Conservation (phyloP, 2,329 filamentous ascomycete genomes). For the Penicillium hordei region DNA sequence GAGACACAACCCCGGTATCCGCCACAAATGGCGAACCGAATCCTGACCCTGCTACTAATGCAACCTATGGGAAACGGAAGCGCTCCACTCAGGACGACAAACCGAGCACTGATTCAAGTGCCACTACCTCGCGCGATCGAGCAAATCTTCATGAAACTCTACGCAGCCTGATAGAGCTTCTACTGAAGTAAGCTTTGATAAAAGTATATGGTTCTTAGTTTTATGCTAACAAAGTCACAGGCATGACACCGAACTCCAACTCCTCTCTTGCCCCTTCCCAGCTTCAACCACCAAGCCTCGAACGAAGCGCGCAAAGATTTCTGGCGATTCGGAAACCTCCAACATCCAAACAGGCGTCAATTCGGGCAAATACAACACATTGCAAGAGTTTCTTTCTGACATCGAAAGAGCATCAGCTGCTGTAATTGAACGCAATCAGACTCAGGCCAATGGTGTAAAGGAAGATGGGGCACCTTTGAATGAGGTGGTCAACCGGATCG, state of each 20-base stretch:
- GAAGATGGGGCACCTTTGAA: constrained; percentile 31
- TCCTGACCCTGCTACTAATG: constrained; percentile 30
- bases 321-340: constrained; percentile 34
- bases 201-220: background rate
- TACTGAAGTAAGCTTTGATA: constrained; percentile 31
- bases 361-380: constrained; percentile 39
- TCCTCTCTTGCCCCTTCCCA: constrained; percentile 43
- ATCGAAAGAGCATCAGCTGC: constrained; percentile 42
- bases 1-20: constrained; percentile 31
- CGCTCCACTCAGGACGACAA: constrained; percentile 38
- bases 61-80: constrained; percentile 46
- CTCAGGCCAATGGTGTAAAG: constrained; percentile 28
- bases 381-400: constrained; percentile 45
- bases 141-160: constrained; percentile 36
- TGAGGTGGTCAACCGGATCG: constrained; percentile 48
- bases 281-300: constrained; percentile 41
- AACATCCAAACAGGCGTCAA: constrained; percentile 43
- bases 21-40: constrained; percentile 38
- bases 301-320: constrained; percentile 45
- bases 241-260: constrained; percentile 45
- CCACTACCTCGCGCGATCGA: constrained; percentile 31
- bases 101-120: constrained; percentile 25
- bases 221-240: constrained; percentile 32
- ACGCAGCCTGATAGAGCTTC: constrained; percentile 36
- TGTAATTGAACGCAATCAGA: constrained; percentile 40